These are phyloP conservation scores for Fusarium lyarnte DNA, from an alignment of 2,329 filamentous ascomycete species.

Conservation along the genomic window DNA sequence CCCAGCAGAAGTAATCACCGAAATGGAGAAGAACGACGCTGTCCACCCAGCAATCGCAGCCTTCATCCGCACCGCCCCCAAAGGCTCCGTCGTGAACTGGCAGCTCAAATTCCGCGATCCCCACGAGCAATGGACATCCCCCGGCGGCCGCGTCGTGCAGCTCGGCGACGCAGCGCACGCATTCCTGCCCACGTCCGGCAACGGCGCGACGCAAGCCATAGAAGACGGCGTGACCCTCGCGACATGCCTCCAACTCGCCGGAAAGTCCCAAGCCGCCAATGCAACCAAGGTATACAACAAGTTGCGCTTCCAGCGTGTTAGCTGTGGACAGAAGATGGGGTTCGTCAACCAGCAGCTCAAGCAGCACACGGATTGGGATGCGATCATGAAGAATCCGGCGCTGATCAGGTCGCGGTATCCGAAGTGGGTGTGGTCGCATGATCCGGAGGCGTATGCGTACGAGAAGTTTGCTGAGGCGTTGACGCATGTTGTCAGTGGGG, in stretches of 20 bases:
- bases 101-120: constrained; percentile 31
- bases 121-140: constrained; percentile 30
- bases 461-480: constrained; percentile 31
- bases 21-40: constrained; percentile 27
- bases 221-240: constrained; percentile 30
- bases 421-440: constrained; percentile 28
- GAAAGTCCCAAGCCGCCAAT: constrained; percentile 11
- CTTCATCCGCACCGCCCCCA: constrained; percentile 22
- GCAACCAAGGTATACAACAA: constrained; percentile 21
- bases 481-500: constrained; percentile 21
- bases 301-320: constrained; percentile 14
- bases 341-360: constrained; percentile 32
- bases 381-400: constrained; percentile 24
- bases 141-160: constrained; percentile 23
- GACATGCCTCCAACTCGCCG: constrained; percentile 15
- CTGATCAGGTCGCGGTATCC: constrained; percentile 23
- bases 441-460: constrained; percentile 27
- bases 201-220: constrained; percentile 24
- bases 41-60: constrained; percentile 24
- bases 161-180: constrained; percentile 28
- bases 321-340: constrained; percentile 19
- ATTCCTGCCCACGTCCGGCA: constrained; percentile 23
- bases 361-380: constrained; percentile 29
- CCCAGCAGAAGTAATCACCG: constrained; percentile 18
- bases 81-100: constrained; percentile 30